Evolutionary conservation across 225 moss, liverwort and hornwort genomes (phyloP).

Genomic region (Bryum argenteum): DNA sequence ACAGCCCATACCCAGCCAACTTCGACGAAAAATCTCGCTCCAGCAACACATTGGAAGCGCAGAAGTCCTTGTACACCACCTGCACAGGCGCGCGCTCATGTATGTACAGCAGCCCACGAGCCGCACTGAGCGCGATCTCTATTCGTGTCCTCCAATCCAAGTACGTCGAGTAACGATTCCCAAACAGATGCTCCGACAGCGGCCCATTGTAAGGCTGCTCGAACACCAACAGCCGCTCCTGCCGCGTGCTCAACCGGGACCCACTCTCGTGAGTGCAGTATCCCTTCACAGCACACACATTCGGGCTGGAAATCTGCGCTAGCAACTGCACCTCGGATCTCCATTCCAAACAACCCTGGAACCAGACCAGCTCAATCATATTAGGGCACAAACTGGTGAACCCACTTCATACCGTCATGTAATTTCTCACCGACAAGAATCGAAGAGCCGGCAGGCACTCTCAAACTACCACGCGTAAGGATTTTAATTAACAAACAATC

Average conservation of each 20-base stretch:
- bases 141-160: constrained; percentile 55
- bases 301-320: constrained; percentile 39
- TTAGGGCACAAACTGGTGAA: neutral
- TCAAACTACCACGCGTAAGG: neutral
- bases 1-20: constrained; percentile 53
- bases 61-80: constrained; percentile 50
- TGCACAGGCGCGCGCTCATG: constrained; percentile 54
- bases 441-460: neutral
- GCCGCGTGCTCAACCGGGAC: constrained; percentile 26
- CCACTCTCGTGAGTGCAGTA: constrained; percentile 47
- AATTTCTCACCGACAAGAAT: too few species aligned
- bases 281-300: constrained; percentile 45
- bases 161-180: constrained; percentile 31
- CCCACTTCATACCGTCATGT: too few species aligned
- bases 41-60: constrained; percentile 47
- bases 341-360: constrained; percentile 52
- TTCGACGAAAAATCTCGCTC: constrained; percentile 32
- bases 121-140: constrained; percentile 44
- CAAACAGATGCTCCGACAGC: constrained; percentile 47
- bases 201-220: constrained; percentile 47
- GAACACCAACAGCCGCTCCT: constrained; percentile 52
- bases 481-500: neutral
- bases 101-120: constrained; percentile 40
- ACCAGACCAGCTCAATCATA: neutral
- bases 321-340: constrained; percentile 48